These are phyloP conservation scores for Erigeron canadensis DNA, from an alignment of 129 eudicot species.

Conservation along the genomic window DNA sequence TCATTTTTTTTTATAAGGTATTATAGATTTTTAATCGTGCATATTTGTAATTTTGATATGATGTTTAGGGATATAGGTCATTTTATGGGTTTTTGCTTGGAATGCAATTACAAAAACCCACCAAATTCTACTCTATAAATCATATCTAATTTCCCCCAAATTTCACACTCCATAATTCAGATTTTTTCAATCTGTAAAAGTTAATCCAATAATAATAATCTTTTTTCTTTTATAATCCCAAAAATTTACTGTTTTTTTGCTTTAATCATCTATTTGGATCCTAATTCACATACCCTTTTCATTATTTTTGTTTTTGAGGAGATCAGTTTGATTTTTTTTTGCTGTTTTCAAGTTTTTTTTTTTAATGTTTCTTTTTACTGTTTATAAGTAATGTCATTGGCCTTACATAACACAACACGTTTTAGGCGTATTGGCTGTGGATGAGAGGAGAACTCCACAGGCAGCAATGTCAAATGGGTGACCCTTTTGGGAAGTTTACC, in stretches of 20 bases:
- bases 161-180: conserved; percentile 11
- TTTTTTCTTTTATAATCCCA: conserved; percentile 16
- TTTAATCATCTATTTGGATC: conserved; percentile 2
- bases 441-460: too few species aligned
- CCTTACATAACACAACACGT: too few species aligned
- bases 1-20: too few species aligned
- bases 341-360: neutral
- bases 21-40: too few species aligned
- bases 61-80: too few species aligned
- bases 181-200: neutral
- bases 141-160: conserved; percentile 12
- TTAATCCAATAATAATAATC: conserved; percentile 3
- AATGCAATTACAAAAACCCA: neutral
- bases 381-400: too few species aligned
- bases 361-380: neutral
- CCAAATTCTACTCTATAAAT: conserved; percentile 15
- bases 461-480: too few species aligned
- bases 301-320: conserved; percentile 25
- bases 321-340: conserved; percentile 18
- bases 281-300: neutral
- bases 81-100: too few species aligned
- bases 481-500: too few species aligned
- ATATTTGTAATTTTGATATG: too few species aligned
- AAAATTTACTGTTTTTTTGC: conserved; percentile 11
- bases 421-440: too few species aligned